phyloP scores from a whole-genome alignment of 225 moss, liverwort and hornwort species.

The Takakia lepidozioides region DNA sequence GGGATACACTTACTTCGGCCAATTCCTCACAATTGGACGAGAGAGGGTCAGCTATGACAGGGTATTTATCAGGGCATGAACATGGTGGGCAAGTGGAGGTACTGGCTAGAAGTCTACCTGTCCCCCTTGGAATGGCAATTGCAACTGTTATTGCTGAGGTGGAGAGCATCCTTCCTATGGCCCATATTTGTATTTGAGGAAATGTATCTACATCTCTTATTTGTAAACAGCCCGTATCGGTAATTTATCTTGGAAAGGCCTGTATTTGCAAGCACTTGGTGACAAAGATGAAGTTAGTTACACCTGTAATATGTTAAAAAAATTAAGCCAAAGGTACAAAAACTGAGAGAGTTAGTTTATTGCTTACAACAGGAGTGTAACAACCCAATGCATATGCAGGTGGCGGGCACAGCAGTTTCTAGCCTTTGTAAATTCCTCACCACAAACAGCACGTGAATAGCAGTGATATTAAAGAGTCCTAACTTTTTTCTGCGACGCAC shows the following conservation, averaged over 20 bases:
- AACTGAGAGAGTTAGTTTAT: too few species aligned
- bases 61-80: slow-evolving; percentile 22
- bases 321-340: not conserved
- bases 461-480: too few species aligned
- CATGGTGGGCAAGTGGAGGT: slow-evolving; percentile 22
- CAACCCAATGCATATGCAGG: too few species aligned
- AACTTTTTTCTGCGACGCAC: too few species aligned
- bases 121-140: slow-evolving; percentile 78
- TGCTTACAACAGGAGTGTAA: too few species aligned
- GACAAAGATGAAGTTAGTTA: not conserved
- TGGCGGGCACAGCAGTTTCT: too few species aligned
- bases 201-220: too few species aligned
- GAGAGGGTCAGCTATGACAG: slow-evolving; percentile 25
- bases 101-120: slow-evolving; percentile 41
- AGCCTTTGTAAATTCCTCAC: too few species aligned
- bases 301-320: not conserved
- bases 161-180: not conserved
- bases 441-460: too few species aligned
- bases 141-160: slow-evolving; percentile 86
- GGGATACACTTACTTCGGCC: slow-evolving; percentile 16
- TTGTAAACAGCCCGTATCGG: too few species aligned
- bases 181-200: too few species aligned
- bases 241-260: too few species aligned
- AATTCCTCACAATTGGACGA: slow-evolving; percentile 21
- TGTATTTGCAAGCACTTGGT: not conserved